Evolutionary conservation across 108 stramenopile species (phyloP).

Genomic region (Skeletonema menzelii): DNA sequence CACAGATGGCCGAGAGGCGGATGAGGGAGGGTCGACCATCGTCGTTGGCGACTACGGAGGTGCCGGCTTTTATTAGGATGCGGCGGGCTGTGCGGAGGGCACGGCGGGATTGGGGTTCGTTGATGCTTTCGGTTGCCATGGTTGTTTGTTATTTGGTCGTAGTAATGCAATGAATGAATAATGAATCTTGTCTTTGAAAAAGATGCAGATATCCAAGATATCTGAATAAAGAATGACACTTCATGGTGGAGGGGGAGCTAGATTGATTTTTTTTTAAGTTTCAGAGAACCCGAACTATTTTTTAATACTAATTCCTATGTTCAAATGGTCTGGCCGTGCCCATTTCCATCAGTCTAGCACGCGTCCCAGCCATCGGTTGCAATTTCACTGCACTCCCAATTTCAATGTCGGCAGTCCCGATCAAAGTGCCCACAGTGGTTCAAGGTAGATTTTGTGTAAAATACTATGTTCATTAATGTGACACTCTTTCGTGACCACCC

Average conservation of each 20-base stretch:
- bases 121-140: background rate
- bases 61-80: slow-evolving; percentile 87
- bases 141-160: background rate
- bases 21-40: slow-evolving; percentile 88
- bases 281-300: background rate
- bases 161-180: too few relatives aligned
- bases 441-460: background rate
- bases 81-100: slow-evolving; percentile 74
- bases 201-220: too few relatives aligned
- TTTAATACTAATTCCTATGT: too few relatives aligned
- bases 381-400: background rate
- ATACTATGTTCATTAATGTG: too few relatives aligned
- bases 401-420: background rate
- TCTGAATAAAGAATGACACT: background rate
- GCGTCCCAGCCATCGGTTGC: background rate
- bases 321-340: too few relatives aligned
- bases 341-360: too few relatives aligned
- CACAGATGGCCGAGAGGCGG: slow-evolving; percentile 86
- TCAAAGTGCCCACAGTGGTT: background rate
- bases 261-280: background rate
- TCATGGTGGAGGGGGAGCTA: background rate
- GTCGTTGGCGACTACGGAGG: slow-evolving; percentile 89
- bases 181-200: too few relatives aligned
- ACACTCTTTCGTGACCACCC: too few relatives aligned
- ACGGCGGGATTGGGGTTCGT: slow-evolving; percentile 44